Evolutionary conservation across 257 asterid genomes (phyloP), one percentile per base, ranked within the genome.

Genomic region (Petunia axillaris): DNA sequence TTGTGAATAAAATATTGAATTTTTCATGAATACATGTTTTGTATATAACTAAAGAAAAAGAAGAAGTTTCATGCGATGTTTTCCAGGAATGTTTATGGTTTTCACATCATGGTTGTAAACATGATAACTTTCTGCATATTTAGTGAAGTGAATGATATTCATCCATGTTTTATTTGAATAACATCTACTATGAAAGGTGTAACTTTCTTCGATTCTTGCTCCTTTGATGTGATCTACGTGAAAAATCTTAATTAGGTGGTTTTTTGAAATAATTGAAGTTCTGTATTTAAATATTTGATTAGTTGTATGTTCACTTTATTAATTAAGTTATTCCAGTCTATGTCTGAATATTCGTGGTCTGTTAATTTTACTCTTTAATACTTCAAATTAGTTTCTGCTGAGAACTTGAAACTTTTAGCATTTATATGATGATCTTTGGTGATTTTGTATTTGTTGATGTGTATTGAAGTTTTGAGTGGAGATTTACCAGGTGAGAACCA

Each of bases 401-500:
- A 35, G 50, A 76, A 76, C 64, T 76, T 53, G 50, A 60, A 54
- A 35, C 39, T 44, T 15, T 25, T 25, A 46, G 59, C 36, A 2
- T 66, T 54, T 7, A 15, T 58, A 70, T 77, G 57, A 64, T 9
- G 48, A 55, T 59, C 35, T 9, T 60, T 83, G 55, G 65, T 39
- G 13, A n/a, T 44, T 37, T 53, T 43, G 60, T 59, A 80, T 81
- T 64, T 62, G 39, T 84, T 76, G 2, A 75, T 75, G 48, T 43
- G 48, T 38, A 52, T 79, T 79, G 41, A 58, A 71, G 48, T 76
- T 82, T 48, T 87, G 77, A 78, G 60, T 82, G 64, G 65, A 62
- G 70, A 57, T 83, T 77, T 86, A 48, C 78, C 97, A 93, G 98
- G 93, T 88, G 79, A 90, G 81, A 83, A 75, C 80, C 41, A 89